Conservation (phyloP, 2,329 filamentous ascomycete genomes). For the Ceratocystis harringtonii region DNA sequence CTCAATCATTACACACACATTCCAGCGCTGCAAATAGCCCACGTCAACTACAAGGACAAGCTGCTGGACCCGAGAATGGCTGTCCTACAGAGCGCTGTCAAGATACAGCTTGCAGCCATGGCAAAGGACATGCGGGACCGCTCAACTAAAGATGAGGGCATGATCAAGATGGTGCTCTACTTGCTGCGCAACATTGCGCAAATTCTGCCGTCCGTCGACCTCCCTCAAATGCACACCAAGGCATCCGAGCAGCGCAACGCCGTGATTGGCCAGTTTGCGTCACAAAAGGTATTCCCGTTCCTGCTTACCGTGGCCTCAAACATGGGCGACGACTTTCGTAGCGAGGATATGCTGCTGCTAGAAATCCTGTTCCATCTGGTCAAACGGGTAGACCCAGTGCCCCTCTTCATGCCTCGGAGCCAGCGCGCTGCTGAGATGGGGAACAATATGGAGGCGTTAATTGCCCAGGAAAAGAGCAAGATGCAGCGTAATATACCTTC, state of each 20-base stretch:
- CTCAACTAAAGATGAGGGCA: constrained; percentile 67
- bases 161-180: constrained; percentile 80
- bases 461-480: constrained; percentile 76
- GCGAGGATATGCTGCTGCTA: constrained; percentile 76
- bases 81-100: constrained; percentile 66
- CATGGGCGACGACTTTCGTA: constrained; percentile 83
- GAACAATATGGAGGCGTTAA: constrained; percentile 56
- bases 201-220: constrained; percentile 60
- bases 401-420: constrained; percentile 70
- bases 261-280: constrained; percentile 75
- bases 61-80: constrained; percentile 66
- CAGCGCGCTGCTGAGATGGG: constrained; percentile 54
- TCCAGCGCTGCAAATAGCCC: constrained; percentile 74
- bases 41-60: constrained; percentile 80
- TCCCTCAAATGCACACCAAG: constrained; percentile 67
- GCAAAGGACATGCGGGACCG: constrained; percentile 62
- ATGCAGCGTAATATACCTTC: constrained; percentile 63
- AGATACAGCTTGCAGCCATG: constrained; percentile 74
- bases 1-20: constrained; percentile 86
- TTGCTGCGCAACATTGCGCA: constrained; percentile 79
- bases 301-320: constrained; percentile 79
- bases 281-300: constrained; percentile 78
- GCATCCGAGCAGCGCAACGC: constrained; percentile 58
- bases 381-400: constrained; percentile 72
- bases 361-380: constrained; percentile 87